Base-by-base conservation (phyloP, 1,139 yeast species). In the Lodderomyces metapsilosis region DNA sequence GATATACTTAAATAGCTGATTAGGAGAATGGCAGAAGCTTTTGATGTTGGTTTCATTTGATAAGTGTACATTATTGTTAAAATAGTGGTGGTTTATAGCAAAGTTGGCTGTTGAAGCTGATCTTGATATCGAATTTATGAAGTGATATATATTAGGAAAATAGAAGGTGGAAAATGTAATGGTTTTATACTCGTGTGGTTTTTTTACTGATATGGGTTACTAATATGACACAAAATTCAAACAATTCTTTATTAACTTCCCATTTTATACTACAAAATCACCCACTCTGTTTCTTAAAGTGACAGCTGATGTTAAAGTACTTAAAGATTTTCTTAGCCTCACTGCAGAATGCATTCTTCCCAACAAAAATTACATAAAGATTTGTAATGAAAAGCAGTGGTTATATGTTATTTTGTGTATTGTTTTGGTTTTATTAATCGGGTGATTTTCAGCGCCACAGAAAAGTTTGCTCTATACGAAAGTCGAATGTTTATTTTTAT, bases 1-100 rank as follows among this genome's bases (percentile, higher is more conserved):
- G 75, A 68, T 7, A 68, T 42, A 3, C 72, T 66, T 51, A 72
- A 64, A 53, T 72, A 72, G 27, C 70, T 65, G 41, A 71, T 57
- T 39, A 70, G 52, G 40, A 70, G 52, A 31, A 63, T 57, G 20
- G 71, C 60, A 9, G 62, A 52, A 20, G 58, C 43, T 39, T 49
- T 52, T 17, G 35, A 37, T 9, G 17, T n/a, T 21, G 37, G 28
- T 27, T 18, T 36, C 32, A 36, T 36, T 17, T 27, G 28, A 13
- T 24, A 25, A 7, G 38, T 27, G 32, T 36, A 28, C 38, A 36
- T 36, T 36, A 12, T 34, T n/a, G 11, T 32, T 32, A n/a, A 20
- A n/a, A 20, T 16, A 31, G 13, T 11, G 32, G 11, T n/a, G 32
- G 8, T 13, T 5, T 13, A 11, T 12, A 12, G 20, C 7, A 30